A percentile compares a stretch with the other conserved stretches of the same genome.
Conservation (phyloP, 2,329 filamentous ascomycete genomes). For the Piedraia hortae region DNA sequence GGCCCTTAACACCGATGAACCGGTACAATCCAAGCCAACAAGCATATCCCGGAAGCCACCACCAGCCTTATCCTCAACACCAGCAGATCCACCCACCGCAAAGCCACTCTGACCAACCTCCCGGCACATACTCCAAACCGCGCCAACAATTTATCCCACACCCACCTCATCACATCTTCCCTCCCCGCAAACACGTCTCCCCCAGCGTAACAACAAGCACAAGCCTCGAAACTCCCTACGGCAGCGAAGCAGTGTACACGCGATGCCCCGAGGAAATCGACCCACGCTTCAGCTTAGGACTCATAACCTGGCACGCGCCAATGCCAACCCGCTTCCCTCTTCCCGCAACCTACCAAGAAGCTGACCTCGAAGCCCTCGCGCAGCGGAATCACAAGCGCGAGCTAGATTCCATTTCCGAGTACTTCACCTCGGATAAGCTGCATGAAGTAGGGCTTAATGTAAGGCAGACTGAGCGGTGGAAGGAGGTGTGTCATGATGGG, state of each 20-base stretch:
- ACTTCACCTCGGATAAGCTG: slow-evolving; percentile 18
- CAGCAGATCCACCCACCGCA: slow-evolving; percentile 3
- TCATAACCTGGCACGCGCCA: slow-evolving; percentile 19
- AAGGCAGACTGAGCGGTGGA: slow-evolving; percentile 23
- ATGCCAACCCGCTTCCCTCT: slow-evolving; percentile 17
- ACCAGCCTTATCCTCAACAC: slow-evolving; percentile 4
- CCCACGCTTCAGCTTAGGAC: slow-evolving; percentile 18
- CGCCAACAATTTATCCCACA: slow-evolving; percentile 3
- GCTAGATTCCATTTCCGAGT: slow-evolving; percentile 22
- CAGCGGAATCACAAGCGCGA: slow-evolving; percentile 14
- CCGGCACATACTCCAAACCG: slow-evolving; percentile 1
- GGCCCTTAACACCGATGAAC: no score
- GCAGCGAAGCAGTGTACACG: slow-evolving; percentile 17
- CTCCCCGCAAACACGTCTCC: slow-evolving; percentile 5
- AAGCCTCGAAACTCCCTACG: slow-evolving; percentile 17
- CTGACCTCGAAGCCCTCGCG: slow-evolving; percentile 17
- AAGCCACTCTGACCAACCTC: slow-evolving; percentile 2
- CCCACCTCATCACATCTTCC: slow-evolving; percentile 2
- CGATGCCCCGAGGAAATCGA: slow-evolving; percentile 19
- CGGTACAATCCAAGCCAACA: slow-evolving; percentile 2
- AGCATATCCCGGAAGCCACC: slow-evolving; percentile 3
- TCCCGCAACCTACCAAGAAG: slow-evolving; percentile 17
- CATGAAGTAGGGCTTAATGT: slow-evolving; percentile 21
- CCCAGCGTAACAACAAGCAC: slow-evolving; percentile 2
- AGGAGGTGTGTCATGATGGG: slow-evolving; percentile 21